Conservation (phyloP, 805 yeast genomes). For the Candida silvatica region DNA sequence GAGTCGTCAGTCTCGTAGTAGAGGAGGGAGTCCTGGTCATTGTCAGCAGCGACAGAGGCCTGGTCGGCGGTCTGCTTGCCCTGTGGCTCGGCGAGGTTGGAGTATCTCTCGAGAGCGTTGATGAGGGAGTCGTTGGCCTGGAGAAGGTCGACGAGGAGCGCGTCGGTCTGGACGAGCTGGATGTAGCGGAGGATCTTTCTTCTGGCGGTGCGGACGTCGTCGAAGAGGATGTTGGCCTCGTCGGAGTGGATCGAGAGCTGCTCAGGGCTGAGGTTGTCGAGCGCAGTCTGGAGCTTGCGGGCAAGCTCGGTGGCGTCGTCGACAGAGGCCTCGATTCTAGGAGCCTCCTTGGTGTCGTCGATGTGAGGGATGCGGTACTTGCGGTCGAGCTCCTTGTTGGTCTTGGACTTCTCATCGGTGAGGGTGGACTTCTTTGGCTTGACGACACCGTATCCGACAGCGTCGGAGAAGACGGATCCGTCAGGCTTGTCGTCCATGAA, state of each 20-base stretch:
- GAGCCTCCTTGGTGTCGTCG: conserved; percentile 61
- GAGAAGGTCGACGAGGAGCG: conserved; percentile 77
- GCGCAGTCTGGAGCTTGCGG: conserved; percentile 55
- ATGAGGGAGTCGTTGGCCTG: conserved; percentile 90
- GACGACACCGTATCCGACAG: not conserved
- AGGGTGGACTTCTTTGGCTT: not conserved
- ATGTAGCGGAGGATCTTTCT: conserved; percentile 73
- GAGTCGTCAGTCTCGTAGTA: conserved; percentile 25
- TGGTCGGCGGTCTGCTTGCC: conserved; percentile 25
- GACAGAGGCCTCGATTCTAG: conserved; percentile 57
- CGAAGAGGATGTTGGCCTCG: conserved; percentile 56
- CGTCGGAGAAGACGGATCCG: conserved; percentile 5
- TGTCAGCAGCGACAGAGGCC: conserved; percentile 18
- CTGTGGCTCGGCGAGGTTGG: conserved; percentile 38
- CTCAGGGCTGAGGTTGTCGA: conserved; percentile 34
- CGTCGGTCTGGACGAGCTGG: conserved; percentile 79
- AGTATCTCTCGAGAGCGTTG: conserved; percentile 59
- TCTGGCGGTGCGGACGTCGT: conserved; percentile 66
- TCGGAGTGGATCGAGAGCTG: conserved; percentile 56
- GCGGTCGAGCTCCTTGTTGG: conserved; percentile 31
- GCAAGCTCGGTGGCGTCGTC: conserved; percentile 73
- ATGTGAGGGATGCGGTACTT: conserved; percentile 59
- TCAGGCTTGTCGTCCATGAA: conserved; percentile 49
- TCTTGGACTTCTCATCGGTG: too few species aligned
- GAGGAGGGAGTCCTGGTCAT: not conserved